phyloP scores from a whole-genome alignment of 2,329 filamentous ascomycete genomes.

The Hypoxylon sp. region DNA sequence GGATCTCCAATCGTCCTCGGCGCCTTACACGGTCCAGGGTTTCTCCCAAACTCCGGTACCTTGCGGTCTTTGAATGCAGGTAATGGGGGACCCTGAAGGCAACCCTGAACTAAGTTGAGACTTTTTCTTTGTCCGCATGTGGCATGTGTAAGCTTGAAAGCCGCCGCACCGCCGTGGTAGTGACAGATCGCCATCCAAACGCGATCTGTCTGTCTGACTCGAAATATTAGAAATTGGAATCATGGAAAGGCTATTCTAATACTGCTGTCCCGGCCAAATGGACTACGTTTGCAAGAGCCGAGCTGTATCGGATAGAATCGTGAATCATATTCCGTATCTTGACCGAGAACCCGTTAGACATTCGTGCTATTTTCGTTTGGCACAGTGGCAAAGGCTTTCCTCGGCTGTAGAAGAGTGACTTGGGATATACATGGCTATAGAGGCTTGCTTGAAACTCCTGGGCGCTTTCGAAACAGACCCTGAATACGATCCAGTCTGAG shows the following conservation, averaged over 20 bases:
- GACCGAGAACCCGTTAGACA: slow-evolving; percentile 51
- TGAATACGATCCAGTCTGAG: slow-evolving; percentile 22
- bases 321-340: slow-evolving; percentile 45
- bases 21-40: slow-evolving; percentile 30
- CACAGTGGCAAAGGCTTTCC: slow-evolving; percentile 47
- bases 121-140: slow-evolving; percentile 33
- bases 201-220: slow-evolving; percentile 19
- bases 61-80: slow-evolving; percentile 37
- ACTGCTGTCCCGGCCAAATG: slow-evolving; percentile 20
- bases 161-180: slow-evolving; percentile 15
- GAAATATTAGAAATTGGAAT: slow-evolving; percentile 27
- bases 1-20: slow-evolving; percentile 11
- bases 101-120: slow-evolving; percentile 30
- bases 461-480: slow-evolving; percentile 23
- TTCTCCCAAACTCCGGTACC: slow-evolving; percentile 39
- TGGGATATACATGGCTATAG: slow-evolving; percentile 44
- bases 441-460: slow-evolving; percentile 31
- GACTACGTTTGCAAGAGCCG: slow-evolving; percentile 46
- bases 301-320: slow-evolving; percentile 53
- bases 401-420: slow-evolving; percentile 48
- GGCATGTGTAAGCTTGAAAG: slow-evolving; percentile 41
- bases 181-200: slow-evolving; percentile 20
- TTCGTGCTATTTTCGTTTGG: slow-evolving; percentile 52
- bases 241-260: slow-evolving; percentile 18
- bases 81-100: slow-evolving; percentile 41